Evolutionary conservation across 2,329 filamentous ascomycete genomes (phyloP).

Genomic region (Cladosporium sphaerospermum): DNA sequence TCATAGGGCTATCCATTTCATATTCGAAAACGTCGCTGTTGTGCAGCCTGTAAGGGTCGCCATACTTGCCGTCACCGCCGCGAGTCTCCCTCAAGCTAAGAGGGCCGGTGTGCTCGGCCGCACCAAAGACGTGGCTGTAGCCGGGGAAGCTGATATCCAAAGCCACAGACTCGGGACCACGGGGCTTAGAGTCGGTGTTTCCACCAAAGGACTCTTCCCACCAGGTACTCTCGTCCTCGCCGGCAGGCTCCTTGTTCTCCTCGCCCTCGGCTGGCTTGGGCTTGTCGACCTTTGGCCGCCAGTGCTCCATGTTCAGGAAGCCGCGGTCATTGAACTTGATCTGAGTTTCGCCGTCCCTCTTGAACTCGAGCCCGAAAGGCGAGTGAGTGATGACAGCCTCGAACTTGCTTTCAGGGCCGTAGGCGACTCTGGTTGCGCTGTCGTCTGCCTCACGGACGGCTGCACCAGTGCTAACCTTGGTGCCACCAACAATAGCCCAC

Average conservation of each 20-base stretch:
- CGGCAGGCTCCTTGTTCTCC: constrained; percentile 42
- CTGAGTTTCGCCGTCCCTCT: constrained; percentile 72
- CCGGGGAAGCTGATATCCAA: constrained; percentile 88
- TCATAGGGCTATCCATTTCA: constrained; percentile 95
- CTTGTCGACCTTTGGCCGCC: constrained; percentile 78
- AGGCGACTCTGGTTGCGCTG: constrained; percentile 66
- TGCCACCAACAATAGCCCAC: constrained; percentile 78
- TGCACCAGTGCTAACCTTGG: constrained; percentile 65
- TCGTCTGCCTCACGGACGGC: constrained; percentile 60
- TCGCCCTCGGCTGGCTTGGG: constrained; percentile 50
- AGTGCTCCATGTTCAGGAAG: constrained; percentile 88
- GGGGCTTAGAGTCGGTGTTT: constrained; percentile 92
- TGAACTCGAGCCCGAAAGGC: constrained; percentile 82
- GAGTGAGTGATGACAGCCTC: constrained; percentile 77
- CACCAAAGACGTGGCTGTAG: constrained; percentile 88
- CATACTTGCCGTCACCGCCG: constrained; percentile 76
- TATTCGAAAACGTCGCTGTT: constrained; percentile 98
- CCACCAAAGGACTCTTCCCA: constrained; percentile 97
- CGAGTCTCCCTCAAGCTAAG: constrained; percentile 85
- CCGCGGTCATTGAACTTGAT: constrained; percentile 88
- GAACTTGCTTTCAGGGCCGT: constrained; percentile 68
- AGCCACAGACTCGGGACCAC: constrained; percentile 84
- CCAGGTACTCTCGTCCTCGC: constrained; percentile 82
- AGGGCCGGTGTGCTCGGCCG: constrained; percentile 85
- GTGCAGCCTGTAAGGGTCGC: constrained; percentile 88